Conservation (phyloP, 2,329 filamentous ascomycete genomes). For the Cordyceps militaris region DNA sequence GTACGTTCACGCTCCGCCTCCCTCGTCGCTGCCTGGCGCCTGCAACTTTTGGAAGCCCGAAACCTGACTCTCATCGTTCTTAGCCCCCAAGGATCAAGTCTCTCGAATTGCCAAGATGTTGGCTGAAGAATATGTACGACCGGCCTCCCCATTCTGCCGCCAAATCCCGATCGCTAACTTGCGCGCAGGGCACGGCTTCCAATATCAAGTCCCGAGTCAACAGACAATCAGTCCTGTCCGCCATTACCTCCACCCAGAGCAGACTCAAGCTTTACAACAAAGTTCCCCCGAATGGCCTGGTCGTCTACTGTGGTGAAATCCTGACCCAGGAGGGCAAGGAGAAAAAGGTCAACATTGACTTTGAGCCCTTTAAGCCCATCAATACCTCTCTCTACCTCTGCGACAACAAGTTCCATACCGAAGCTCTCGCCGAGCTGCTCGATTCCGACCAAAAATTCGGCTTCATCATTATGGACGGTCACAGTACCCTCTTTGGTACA, state of each 20-base stretch:
- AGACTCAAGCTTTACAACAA: conserved; percentile 99
- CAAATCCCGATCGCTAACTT: conserved; percentile 8
- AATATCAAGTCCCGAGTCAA: conserved; percentile 99
- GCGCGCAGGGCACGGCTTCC: conserved; percentile 79
- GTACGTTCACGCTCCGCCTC: conserved; percentile 46
- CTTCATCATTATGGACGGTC: conserved; percentile 99
- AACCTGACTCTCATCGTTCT: conserved; percentile 2
- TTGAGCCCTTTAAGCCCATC: conserved; percentile 99
- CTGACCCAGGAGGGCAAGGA: conserved; percentile 98
- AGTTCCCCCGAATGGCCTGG: conserved; percentile 92
- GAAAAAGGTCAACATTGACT: conserved; percentile 99
- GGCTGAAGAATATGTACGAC: conserved; percentile 96
- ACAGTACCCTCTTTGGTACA: conserved; percentile 94
- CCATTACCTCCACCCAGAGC: conserved; percentile 98
- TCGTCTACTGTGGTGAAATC: conserved; percentile 99
- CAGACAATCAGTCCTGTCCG: conserved; percentile 92
- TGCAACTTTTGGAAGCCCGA: not conserved
- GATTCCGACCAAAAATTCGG: conserved; percentile 99
- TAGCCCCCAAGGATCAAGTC: conserved; percentile 96
- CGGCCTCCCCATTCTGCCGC: not conserved
- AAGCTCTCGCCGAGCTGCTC: conserved; percentile 90
- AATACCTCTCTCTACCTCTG: conserved; percentile 99
- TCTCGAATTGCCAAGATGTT: conserved; percentile 98
- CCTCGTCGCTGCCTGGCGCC: not conserved
- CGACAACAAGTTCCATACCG: conserved; percentile 99